Base-by-base conservation (phyloP, 140 eudicot species). In the Anethum foeniculum region DNA sequence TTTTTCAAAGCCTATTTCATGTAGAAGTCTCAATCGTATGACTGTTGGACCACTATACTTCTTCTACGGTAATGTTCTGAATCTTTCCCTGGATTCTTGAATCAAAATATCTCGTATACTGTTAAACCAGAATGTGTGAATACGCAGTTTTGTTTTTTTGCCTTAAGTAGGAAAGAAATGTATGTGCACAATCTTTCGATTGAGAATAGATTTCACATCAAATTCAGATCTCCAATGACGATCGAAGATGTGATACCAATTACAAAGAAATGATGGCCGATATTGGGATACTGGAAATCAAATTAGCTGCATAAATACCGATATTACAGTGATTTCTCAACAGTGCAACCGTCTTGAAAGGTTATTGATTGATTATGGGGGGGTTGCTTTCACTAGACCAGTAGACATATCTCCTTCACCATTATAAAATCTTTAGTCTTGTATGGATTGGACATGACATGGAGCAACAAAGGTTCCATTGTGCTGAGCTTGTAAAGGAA, bases 211-310 rank as follows among this genome's bases (percentile, higher is more conserved):
- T 82, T 81, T 80, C 89, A 87, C 62, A 79, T 94, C 44, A 28
- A 51, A 2, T 95, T 95, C 1, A 92, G 85, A 85, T 81, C 97
- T 30, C 92, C 96, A 2, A 82, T 90, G 95, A 86, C 93, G 6
- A 85, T 92, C 41, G 84, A 86, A 83, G 97, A 92, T 52, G 89
- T 84, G 46, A 54, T 92, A 39, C 94, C 97, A 0, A 85, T 81
- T 0, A 72, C 86, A 0, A 89, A 80, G 64, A 89, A 86, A 76
- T 92, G 90, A 83, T 95, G 99, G 97, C 99, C 97, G 0, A 76
- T 92, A 4, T 95, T 95, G 97, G 97, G 99, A 95, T 81, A 83
- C 91, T 7, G 83, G 99, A 86, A 90, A 90, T 82, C 95, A 92
- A 19, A 27, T 95, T 67, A 88, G 77, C 56, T 83, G 86, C 80